Conservation (phyloP, 2,329 filamentous ascomycete genomes). For the Penicillium sp. region DNA sequence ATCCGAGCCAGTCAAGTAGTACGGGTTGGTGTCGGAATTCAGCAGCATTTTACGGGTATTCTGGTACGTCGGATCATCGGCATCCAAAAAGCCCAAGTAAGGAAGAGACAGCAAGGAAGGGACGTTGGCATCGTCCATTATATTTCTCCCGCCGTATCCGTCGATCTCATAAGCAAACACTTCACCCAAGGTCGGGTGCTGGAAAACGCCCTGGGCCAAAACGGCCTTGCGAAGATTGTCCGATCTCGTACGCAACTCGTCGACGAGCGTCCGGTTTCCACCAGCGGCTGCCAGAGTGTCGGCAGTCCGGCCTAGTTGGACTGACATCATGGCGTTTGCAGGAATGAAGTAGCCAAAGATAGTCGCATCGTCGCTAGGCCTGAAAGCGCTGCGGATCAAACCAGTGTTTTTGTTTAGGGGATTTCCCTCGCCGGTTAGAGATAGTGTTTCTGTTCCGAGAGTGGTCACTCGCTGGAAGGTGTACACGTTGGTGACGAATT, state of each 20-base stretch:
- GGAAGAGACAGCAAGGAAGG: slow-evolving; percentile 60
- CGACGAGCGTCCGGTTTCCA: slow-evolving; percentile 51
- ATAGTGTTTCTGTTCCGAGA: slow-evolving; percentile 84
- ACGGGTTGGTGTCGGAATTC: slow-evolving; percentile 74
- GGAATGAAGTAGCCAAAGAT: slow-evolving; percentile 94
- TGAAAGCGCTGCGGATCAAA: slow-evolving; percentile 84
- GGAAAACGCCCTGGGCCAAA: slow-evolving; percentile 73
- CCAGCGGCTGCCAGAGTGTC: slow-evolving; percentile 59
- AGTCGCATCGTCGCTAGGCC: slow-evolving; percentile 91
- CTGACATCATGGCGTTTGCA: slow-evolving; percentile 92
- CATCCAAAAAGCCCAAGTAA: slow-evolving; percentile 54
- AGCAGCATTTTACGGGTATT: slow-evolving; percentile 86
- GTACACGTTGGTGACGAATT: slow-evolving; percentile 70
- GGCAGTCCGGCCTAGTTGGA: slow-evolving; percentile 74
- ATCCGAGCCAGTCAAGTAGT: slow-evolving; percentile 70
- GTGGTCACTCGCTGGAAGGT: slow-evolving; percentile 80
- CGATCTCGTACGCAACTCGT: slow-evolving; percentile 53
- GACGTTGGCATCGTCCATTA: slow-evolving; percentile 66
- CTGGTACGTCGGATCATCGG: slow-evolving; percentile 67
- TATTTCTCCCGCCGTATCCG: slow-evolving; percentile 57
- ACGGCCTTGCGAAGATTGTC: slow-evolving; percentile 70
- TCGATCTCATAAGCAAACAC: slow-evolving; percentile 65
- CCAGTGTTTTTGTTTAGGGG: slow-evolving; percentile 80
- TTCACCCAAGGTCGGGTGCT: slow-evolving; percentile 48
- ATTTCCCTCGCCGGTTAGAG: slow-evolving; percentile 79